phyloP scores from a whole-genome alignment of 1,284 basidiomycete genomes.

The Fistulina hepatica region DNA sequence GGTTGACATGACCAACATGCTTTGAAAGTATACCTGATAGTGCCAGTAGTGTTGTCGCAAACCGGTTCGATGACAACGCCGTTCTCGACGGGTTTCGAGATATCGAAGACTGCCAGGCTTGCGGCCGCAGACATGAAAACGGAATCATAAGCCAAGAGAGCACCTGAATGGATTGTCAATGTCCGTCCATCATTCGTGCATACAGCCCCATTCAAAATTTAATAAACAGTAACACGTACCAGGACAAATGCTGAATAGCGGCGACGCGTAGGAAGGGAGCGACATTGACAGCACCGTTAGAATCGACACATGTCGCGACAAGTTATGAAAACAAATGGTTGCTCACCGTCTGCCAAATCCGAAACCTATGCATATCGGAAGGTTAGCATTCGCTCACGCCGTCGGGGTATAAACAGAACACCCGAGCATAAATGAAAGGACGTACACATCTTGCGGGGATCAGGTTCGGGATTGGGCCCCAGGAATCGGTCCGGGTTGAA shows the following conservation, averaged over 20 bases:
- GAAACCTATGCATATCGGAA: no score
- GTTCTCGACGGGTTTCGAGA: conserved; percentile 34
- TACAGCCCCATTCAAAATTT: no score
- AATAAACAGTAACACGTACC: no score
- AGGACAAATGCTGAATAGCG: conserved; percentile 39
- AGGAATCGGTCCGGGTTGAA: conserved; percentile 41
- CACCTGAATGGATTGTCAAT: conserved; percentile 32
- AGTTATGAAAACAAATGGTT: conserved; percentile 4
- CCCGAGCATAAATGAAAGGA: conserved; percentile 29
- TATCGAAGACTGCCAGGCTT: conserved; percentile 43
- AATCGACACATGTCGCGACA: no score
- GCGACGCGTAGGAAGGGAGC: no score
- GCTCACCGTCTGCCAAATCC: conserved; percentile 50
- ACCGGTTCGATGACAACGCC: conserved; percentile 37
- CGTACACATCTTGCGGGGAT: conserved; percentile 38
- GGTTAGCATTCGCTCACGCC: no score
- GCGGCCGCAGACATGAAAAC: conserved; percentile 44
- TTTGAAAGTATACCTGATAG: conserved; percentile 36
- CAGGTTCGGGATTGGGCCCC: conserved; percentile 31
- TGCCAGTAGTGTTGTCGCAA: conserved; percentile 42
- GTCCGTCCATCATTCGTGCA: no score
- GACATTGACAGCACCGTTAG: no score
- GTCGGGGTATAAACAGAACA: no score
- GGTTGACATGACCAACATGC: background rate
- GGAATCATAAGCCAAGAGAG: conserved; percentile 46